phyloP scores from a whole-genome alignment of 768 basidiomycete species.

The Lactifluus pinguis region DNA sequence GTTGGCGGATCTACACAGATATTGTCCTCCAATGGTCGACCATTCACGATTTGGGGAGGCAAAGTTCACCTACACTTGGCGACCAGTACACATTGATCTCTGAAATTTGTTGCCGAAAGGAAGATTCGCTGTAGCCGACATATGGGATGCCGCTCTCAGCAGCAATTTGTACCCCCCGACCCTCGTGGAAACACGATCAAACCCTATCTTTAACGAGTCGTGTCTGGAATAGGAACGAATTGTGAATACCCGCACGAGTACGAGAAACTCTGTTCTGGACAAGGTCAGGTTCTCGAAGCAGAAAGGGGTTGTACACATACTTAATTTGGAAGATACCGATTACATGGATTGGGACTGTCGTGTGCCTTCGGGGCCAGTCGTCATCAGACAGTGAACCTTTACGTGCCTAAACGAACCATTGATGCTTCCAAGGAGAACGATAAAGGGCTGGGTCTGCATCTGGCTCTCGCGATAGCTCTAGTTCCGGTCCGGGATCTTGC shows the following conservation, averaged over 20 bases:
- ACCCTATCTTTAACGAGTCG: neutral
- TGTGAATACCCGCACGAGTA: neutral
- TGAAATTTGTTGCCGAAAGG: neutral
- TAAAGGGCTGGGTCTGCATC: neutral
- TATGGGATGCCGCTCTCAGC: neutral
- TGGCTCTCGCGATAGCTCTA: neutral
- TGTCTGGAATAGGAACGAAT: neutral
- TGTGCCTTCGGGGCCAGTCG: neutral
- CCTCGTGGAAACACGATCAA: constrained; percentile 11
- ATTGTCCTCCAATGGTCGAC: too few species aligned
- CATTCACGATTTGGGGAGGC: neutral
- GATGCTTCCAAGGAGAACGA: neutral
- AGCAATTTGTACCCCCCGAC: neutral
- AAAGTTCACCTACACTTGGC: neutral
- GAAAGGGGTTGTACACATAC: neutral
- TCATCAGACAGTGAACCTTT: neutral
- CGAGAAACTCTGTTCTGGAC: neutral
- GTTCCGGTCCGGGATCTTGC: neutral
- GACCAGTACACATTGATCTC: neutral
- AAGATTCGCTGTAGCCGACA: neutral
- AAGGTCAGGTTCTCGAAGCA: neutral
- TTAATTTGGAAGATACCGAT: constrained; percentile 2
- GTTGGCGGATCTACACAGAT: too few species aligned
- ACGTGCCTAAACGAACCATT: neutral
- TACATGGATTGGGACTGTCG: neutral